Evolutionary conservation across 805 yeast genomes (phyloP), one percentile per base, ranked within the genome.

Genomic region (Cyberlindnera amylophila): DNA sequence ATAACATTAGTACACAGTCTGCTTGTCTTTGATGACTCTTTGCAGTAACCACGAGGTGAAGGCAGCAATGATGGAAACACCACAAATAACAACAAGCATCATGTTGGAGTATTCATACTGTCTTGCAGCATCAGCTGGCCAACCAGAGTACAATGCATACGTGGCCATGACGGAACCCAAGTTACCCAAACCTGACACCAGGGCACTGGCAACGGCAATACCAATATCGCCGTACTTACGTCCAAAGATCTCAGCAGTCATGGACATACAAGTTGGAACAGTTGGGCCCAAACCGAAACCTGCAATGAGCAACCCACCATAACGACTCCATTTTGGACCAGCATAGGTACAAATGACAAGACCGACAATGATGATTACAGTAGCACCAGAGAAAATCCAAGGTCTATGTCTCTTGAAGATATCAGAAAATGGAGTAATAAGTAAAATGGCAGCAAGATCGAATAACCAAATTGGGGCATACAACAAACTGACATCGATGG

Each of bases 221-320:
- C 96, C 96, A 36, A 87, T 81, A 55, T 86, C 93, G 21, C 95
- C 95, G 57, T 87, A 82, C 36, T 75, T 69, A 10, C 75, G 71
- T 6, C 73, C 75, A 67, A 86, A 82, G 36, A 85, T 82, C 54
- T 84, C 90, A 0, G 90, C 79, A 0, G 89, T 64, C 83, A 86
- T 77, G 1, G 95, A 76, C 95, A 87, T 87, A 54, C 81, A 74
- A 30, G 84, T 86, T 21, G 96, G 96, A 12, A 86, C 95, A 0
- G 96, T 87, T 16, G 96, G 93, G 10, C 96, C 96, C 38, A 87
- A 71, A 0, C 96, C 96, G 52, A 81, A 84, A 0, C 96, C 96
- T 6, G 86, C 80, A 57, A 87, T 79, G 47, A 87, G 69, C 40
- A 87, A 69, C 1, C 96, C 96, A 7, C 79, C 95, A 59, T 86